Evolutionary conservation across 108 stramenopile species (phyloP), one percentile per base, ranked within the genome.

Genomic region (Nitzschia palea): DNA sequence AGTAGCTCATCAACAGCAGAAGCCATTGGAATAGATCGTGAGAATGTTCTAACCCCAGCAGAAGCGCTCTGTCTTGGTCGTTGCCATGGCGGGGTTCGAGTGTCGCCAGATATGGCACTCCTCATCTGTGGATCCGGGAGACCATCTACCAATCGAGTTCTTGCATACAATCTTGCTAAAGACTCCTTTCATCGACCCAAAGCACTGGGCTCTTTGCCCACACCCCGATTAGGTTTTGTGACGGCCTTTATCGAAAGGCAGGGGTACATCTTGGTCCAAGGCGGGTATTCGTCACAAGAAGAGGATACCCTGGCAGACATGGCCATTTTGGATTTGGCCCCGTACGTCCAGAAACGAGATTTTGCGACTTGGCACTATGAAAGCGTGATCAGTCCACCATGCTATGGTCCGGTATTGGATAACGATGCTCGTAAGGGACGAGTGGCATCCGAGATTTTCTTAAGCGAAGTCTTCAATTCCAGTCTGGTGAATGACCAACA

Each of bases 31-130:
- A n/a, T n/a, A n/a, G n/a, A n/a, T n/a, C n/a, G n/a, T n/a, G 9
- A n/a, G 9, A 33, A 33, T 9, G 3, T 40, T n/a, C 60, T 81
- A 4, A 44, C 78, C 4, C 71, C 75, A 3, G 47, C 71, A 4
- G 80, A 87, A 53, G 58, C 56, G n/a, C 68, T 84, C 2, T 77
- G 71, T 44, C 67, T 87, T 35, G 86, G 86, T 28, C 74, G 86
- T 1, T 84, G 86, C 37, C 86, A 87, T 48, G 28, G 65, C 48
- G 64, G 68, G 14, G 37, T 80, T 27, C 78, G 73, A 33, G 67
- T 87, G 20, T 53, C 80, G 15, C 80, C 64, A 2, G 78, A 84
- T 42, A 76, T 63, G n/a, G 83, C 75, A 17, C 10, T 87, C 0
- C 20, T 84, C 2, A 1, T 76, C 37, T 82, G 81, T 77, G 86